Evolutionary conservation across 345 rosid species (phyloP).

Genomic region (Bruguiera gymnorhiza): DNA sequence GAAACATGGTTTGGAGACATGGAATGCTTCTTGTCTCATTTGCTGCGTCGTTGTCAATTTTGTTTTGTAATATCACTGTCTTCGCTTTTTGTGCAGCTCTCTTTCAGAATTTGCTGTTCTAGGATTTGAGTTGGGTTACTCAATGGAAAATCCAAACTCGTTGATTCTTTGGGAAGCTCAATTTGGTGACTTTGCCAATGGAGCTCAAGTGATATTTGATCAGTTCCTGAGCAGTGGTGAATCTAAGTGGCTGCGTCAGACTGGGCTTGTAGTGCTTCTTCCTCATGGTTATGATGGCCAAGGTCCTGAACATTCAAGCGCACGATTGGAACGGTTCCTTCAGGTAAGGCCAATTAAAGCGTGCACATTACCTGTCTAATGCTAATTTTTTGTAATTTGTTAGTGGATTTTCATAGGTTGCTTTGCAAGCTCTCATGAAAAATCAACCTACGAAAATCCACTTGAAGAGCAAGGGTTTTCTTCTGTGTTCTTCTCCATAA

Average conservation of each 20-base stretch:
- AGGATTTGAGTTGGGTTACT: constrained; percentile 81
- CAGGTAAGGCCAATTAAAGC: constrained; percentile 43
- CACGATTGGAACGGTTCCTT: constrained; percentile 70
- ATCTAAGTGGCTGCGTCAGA: constrained; percentile 80
- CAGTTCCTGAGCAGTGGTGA: constrained; percentile 81
- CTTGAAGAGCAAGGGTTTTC: too few relatives aligned
- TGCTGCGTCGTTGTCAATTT: background rate
- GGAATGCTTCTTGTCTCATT: background rate
- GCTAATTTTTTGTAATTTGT: too few relatives aligned
- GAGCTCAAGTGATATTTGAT: constrained; percentile 81
- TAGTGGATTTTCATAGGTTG: too few relatives aligned
- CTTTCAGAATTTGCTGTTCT: constrained; percentile 84
- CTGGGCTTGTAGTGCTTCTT: constrained; percentile 72
- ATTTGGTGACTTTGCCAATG: constrained; percentile 82
- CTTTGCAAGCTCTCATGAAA: too few relatives aligned
- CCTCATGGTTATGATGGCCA: constrained; percentile 89
- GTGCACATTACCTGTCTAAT: background rate
- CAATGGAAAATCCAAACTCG: constrained; percentile 80
- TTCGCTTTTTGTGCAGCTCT: constrained; percentile 45
- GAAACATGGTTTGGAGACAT: background rate
- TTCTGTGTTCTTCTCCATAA: too few relatives aligned
- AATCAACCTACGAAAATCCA: too few relatives aligned
- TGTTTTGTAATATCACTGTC: background rate
- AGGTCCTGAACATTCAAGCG: constrained; percentile 90
- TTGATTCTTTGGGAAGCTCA: constrained; percentile 81